phyloP scores from a whole-genome alignment of 192 early-diverging fungal genomes.

The Coemansia sp. region DNA sequence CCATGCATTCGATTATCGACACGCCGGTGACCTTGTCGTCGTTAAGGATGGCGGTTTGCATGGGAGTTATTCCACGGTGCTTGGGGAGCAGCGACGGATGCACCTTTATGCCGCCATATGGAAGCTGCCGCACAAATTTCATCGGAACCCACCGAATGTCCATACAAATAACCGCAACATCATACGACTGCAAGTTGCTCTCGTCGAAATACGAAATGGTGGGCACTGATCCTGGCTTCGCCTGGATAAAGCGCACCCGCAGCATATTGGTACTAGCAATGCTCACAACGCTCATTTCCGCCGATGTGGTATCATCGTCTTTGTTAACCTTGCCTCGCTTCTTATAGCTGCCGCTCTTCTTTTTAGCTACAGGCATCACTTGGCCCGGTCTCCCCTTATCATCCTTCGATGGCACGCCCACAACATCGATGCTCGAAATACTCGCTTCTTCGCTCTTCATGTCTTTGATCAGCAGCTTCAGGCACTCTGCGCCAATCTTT shows the following conservation, averaged over 20 bases:
- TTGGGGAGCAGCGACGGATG: slow-evolving; percentile 89
- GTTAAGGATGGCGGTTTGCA: slow-evolving; percentile 78
- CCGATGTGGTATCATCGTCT: background rate
- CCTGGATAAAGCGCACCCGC: background rate
- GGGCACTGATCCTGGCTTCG: background rate
- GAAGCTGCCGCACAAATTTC: slow-evolving; percentile 37
- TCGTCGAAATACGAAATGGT: background rate
- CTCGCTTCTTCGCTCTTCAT: background rate
- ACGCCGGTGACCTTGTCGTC: slow-evolving; percentile 75
- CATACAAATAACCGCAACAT: background rate
- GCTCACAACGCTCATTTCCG: too few species aligned
- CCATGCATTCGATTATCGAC: slow-evolving; percentile 79
- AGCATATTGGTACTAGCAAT: too few species aligned
- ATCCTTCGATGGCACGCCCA: background rate
- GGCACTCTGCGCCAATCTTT: background rate
- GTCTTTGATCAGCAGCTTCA: background rate
- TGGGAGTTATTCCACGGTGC: slow-evolving; percentile 82
- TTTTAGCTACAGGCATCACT: too few species aligned
- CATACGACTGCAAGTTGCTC: background rate
- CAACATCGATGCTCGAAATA: background rate
- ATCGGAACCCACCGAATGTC: background rate
- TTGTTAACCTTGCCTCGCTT: background rate
- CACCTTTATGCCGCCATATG: slow-evolving; percentile 66
- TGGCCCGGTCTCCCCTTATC: too few species aligned
- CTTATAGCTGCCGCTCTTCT: background rate